phyloP scores from a whole-genome alignment of 1,139 yeast species.

The Sugiyamaella sp. region DNA sequence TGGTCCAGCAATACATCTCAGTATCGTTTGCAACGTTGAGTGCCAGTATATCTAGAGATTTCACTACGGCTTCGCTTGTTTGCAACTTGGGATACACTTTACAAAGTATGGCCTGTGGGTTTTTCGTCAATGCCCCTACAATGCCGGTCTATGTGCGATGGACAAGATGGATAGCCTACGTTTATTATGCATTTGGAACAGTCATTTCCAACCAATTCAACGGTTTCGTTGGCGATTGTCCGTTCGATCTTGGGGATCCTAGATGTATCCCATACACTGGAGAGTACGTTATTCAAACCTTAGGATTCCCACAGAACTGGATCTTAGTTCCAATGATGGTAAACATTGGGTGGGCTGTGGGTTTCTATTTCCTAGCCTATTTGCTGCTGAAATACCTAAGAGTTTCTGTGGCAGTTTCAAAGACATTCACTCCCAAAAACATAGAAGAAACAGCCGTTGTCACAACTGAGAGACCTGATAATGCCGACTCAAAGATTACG shows the following conservation, averaged over 20 bases:
- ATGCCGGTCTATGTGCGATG: conserved; percentile 89
- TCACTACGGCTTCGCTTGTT: conserved; percentile 63
- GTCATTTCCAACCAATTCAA: conserved; percentile 66
- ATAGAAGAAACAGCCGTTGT: conserved; percentile 8
- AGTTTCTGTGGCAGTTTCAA: conserved; percentile 57
- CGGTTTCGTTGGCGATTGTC: conserved; percentile 62
- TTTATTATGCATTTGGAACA: conserved; percentile 81
- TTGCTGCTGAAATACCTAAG: conserved; percentile 48
- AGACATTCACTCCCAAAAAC: conserved; percentile 25
- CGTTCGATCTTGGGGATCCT: conserved; percentile 46
- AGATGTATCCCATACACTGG: conserved; percentile 53
- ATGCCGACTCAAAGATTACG: conserved; percentile 20
- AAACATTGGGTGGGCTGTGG: conserved; percentile 61
- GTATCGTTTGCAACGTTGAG: conserved; percentile 59
- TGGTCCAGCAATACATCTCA: conserved; percentile 60
- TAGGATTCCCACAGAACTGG: conserved; percentile 72
- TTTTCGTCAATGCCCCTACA: conserved; percentile 69
- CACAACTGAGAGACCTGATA: conserved; percentile 2
- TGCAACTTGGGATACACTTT: conserved; percentile 68
- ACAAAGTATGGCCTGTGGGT: conserved; percentile 81
- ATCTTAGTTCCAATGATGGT: conserved; percentile 65
- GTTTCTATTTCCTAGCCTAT: conserved; percentile 55
- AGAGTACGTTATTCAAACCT: conserved; percentile 52
- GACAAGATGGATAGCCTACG: conserved; percentile 73
- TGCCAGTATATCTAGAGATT: conserved; percentile 65